Evolutionary conservation across 2,329 filamentous ascomycete species (phyloP), one percentile per base, ranked within the genome.

Genomic region (Fusarium burgessii): DNA sequence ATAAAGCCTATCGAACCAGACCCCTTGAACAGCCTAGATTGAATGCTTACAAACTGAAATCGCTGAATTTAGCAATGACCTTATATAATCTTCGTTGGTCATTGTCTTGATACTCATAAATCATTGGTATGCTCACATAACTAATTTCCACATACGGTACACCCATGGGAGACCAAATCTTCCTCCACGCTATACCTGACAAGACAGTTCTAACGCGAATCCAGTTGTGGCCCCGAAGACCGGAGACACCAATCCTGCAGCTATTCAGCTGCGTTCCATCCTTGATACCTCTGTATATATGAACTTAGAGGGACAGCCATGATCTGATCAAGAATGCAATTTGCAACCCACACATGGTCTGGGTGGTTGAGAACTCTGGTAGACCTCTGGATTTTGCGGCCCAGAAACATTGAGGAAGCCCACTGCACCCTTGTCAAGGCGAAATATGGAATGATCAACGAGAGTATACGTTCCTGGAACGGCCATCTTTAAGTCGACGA

Each of bases 401-500:
- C 54, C 32, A 6, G 54, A 57, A 15, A 57, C 41, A 12, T 57
- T 50, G 8, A 58, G 43, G 13, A 51, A 58, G 6, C 55, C 55
- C n/a, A 69, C 66, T 20, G 62, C 66, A 3, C 66, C 62, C 23
- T 69, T 69, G 10, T 69, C 62, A 5, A 69, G 14, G 2, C 66
- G 62, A 9, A 69, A 69, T 18, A 69, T 67, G 25, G 66, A 49
- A 46, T 67, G 66, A 9, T 69, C 58, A 5, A 67, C 18, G 14
- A 69, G 38, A 3, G 58, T 67, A 32, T 69, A 69, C 0, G 66
- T 69, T 20, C 66, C 66, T 17, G 66, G 66, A 5, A 67, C 62
- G 8, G 58, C 49, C 58, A 69, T 62, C 32, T 69, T 67, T 40
- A 68, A 27, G 15, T 69, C 66, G 12, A 68, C 57, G n/a, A 69